A percentile compares a stretch with the other conserved stretches of the same genome.
Conservation (phyloP, 192 early-diverging fungal genomes). For the Umbelopsis sp. region DNA sequence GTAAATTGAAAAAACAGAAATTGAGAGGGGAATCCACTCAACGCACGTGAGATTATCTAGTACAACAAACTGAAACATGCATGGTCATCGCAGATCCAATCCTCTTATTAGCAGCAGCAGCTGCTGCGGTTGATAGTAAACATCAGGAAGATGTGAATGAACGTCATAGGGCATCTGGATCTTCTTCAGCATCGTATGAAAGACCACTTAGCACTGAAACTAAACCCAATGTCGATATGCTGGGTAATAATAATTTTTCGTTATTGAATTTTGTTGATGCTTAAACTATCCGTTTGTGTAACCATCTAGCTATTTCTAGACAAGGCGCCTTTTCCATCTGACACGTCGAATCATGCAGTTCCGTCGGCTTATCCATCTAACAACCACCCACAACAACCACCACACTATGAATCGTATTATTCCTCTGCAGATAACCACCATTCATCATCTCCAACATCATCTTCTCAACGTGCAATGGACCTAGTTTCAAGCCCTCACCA, state of each 20-base stretch:
- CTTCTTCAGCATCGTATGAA: background rate
- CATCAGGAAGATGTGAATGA: conserved; percentile 16
- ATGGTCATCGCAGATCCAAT: conserved; percentile 31
- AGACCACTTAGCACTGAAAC: background rate
- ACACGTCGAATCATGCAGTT: background rate
- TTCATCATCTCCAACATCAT: background rate
- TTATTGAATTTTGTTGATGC: background rate
- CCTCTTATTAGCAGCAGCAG: conserved; percentile 30
- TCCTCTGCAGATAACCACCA: background rate
- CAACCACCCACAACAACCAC: background rate
- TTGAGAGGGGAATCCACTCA: background rate
- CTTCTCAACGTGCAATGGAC: background rate
- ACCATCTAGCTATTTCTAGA: conserved; percentile 4
- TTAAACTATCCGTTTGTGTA: conserved; percentile 2
- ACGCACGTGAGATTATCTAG: conserved; percentile 1
- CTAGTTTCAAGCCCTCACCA: background rate
- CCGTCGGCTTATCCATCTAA: background rate
- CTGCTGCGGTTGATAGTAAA: conserved; percentile 22
- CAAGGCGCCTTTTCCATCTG: background rate
- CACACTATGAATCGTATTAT: background rate
- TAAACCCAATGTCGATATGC: conserved; percentile 1
- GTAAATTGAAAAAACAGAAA: background rate
- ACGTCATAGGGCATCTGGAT: conserved; percentile 1
- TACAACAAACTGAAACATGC: conserved; percentile 12
- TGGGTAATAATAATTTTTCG: background rate